Conservation (phyloP, 2,329 filamentous ascomycete species). For the Penicillium sp. region DNA sequence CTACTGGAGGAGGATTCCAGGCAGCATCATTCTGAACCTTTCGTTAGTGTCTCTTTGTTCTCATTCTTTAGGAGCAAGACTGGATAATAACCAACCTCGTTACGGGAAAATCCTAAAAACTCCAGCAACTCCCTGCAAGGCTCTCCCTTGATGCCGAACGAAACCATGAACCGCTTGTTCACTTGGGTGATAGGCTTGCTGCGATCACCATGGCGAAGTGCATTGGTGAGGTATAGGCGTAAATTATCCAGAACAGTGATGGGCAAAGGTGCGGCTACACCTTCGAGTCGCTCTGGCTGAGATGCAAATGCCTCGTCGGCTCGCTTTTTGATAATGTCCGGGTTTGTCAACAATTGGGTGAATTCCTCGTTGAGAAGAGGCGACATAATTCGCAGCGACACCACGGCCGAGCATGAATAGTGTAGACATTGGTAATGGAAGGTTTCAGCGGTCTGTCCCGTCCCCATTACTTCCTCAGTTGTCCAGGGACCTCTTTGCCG, state of each 20-base stretch:
- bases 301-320: constrained; percentile 53
- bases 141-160: constrained; percentile 58
- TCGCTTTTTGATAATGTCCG: constrained; percentile 52
- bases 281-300: constrained; percentile 56
- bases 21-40: constrained; percentile 33
- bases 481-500: constrained; percentile 26
- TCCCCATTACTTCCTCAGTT: constrained; percentile 24
- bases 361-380: constrained; percentile 53
- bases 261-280: constrained; percentile 51
- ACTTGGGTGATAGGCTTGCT: constrained; percentile 57
- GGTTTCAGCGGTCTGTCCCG: constrained; percentile 42
- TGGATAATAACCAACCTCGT: constrained; percentile 37
- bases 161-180: constrained; percentile 65
- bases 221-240: constrained; percentile 61
- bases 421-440: constrained; percentile 62
- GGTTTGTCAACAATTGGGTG: constrained; percentile 55
- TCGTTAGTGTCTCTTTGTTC: constrained; percentile 1
- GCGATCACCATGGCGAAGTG: constrained; percentile 51
- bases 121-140: constrained; percentile 58
- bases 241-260: constrained; percentile 59
- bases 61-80: not conserved
- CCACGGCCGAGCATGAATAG: constrained; percentile 53
- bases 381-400: constrained; percentile 54
- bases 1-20: constrained; percentile 46
- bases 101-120: constrained; percentile 56